Percentiles rank a stretch among this genome's conserved stretches.
Conservation (phyloP, 495 filamentous ascomycete genomes). For the Penicillium simplicissimum region DNA sequence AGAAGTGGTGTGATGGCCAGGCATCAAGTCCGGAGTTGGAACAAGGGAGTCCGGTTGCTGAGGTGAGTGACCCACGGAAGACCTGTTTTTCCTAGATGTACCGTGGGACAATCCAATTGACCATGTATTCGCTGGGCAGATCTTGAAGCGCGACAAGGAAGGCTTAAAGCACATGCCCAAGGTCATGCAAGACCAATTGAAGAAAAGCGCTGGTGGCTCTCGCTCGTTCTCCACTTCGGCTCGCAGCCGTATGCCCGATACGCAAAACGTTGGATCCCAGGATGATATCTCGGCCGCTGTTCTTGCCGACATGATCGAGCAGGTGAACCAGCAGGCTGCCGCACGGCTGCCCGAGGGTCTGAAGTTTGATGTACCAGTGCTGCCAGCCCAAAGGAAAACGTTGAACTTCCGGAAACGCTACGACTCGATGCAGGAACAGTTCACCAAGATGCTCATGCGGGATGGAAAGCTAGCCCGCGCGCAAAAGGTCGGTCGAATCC, state of each 20-base stretch:
- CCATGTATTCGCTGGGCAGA: constrained; percentile 38
- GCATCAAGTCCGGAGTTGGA: constrained; percentile 61
- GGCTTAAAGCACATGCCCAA: constrained; percentile 65
- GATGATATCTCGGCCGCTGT: constrained; percentile 36
- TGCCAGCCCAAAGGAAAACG: constrained; percentile 52
- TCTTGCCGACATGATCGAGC: constrained; percentile 42
- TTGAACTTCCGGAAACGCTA: constrained; percentile 74
- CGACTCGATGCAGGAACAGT: constrained; percentile 75
- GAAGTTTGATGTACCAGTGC: constrained; percentile 73
- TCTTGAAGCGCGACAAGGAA: constrained; percentile 64
- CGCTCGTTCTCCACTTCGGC: constrained; percentile 62
- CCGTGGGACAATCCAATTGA: not conserved
- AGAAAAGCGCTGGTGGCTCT: constrained; percentile 41
- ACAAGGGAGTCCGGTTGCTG: constrained; percentile 65
- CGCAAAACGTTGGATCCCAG: constrained; percentile 15
- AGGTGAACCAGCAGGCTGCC: constrained; percentile 34
- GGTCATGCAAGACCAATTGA: constrained; percentile 62
- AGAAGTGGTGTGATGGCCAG: constrained; percentile 44
- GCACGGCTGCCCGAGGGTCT: constrained; percentile 51
- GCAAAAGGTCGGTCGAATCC: constrained; percentile 63
- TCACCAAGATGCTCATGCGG: constrained; percentile 87
- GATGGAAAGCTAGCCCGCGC: constrained; percentile 83
- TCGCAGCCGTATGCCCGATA: constrained; percentile 36
- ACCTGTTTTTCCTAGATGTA: not conserved
- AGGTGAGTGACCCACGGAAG: constrained; percentile 46